These are phyloP conservation scores for Torulaspora maleeae DNA, from an alignment of 805 yeast genomes.

Conservation along the genomic window DNA sequence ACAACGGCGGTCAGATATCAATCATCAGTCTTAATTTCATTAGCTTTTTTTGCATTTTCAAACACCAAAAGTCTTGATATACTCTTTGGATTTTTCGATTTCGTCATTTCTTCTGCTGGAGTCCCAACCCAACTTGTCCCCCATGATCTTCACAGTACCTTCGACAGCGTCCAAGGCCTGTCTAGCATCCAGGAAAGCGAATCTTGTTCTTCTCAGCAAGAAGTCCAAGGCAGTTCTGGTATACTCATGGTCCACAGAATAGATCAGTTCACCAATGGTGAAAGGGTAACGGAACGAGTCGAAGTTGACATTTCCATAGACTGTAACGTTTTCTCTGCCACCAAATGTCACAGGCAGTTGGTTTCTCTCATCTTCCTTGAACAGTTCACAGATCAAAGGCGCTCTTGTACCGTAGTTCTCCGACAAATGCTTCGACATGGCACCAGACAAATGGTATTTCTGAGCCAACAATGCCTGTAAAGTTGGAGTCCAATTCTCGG, in stretches of 20 bases:
- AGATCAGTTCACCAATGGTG: slow-evolving; percentile 84
- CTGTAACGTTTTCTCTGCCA: slow-evolving; percentile 31
- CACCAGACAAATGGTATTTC: slow-evolving; percentile 64
- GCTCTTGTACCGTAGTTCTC: slow-evolving; percentile 88
- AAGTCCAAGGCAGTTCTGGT: slow-evolving; percentile 85
- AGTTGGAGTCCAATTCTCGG: slow-evolving; percentile 70
- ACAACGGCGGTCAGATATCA: neutral
- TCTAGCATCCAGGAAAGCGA: slow-evolving; percentile 84
- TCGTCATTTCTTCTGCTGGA: slow-evolving; percentile 52
- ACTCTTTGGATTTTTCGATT: slow-evolving; percentile 46
- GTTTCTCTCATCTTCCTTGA: slow-evolving; percentile 47
- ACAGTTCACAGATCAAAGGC: slow-evolving; percentile 62
- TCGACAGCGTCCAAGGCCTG: slow-evolving; percentile 78
- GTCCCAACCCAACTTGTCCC: slow-evolving; percentile 71
- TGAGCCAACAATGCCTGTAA: slow-evolving; percentile 76
- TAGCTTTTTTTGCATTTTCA: slow-evolving; percentile 8
- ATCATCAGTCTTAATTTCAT: neutral
- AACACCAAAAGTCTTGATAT: slow-evolving; percentile 60
- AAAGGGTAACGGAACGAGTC: slow-evolving; percentile 68
- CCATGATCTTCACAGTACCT: slow-evolving; percentile 82
- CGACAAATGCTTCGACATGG: slow-evolving; percentile 75
- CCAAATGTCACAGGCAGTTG: slow-evolving; percentile 66
- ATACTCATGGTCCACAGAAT: slow-evolving; percentile 77
- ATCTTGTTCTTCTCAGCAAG: slow-evolving; percentile 87
- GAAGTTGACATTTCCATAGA: slow-evolving; percentile 22